Evolutionary conservation across 495 filamentous ascomycete species (phyloP), one percentile per base, ranked within the genome.

Genomic region (Neurospora sublineolata): DNA sequence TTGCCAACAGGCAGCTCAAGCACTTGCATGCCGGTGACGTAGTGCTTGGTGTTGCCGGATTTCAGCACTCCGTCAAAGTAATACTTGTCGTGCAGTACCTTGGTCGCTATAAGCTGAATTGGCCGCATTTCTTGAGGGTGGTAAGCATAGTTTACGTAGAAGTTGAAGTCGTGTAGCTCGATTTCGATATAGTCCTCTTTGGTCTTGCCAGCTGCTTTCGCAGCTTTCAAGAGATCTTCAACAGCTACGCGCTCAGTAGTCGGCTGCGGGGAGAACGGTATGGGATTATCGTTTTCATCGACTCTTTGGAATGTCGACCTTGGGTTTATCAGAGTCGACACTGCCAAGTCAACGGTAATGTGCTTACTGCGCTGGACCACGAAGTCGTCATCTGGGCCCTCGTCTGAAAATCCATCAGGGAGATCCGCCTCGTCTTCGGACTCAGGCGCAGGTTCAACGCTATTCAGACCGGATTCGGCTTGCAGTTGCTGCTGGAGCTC

Each of bases 51-150:
- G 14, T 80, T 72, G 1, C 86, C 88, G 37, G 79, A 60, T 12
- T 77, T 82, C 12, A 93, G 79, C 3, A 88, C 75, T 0, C 91
- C 91, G 75, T 92, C 87, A 68, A 92, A 87, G 69, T 81, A 85
- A 37, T 84, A 82, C 0, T 39, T 70, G 69, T 80, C 76, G 11
- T 80, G 69, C 14, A 74, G 75, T 0, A n/a, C 33, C 37, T 80
- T 83, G 10, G 80, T 79, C 1, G 77, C 74, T 18, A 89, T 75
- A 36, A 85, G 78, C n/a, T 89, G 84, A 1, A 90, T 76, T 0
- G 86, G 79, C 9, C 83, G 80, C 70, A 90, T 80, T 71, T 89
- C 85, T 68, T 77, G 77, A 5, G 79, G 79, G 67, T 81, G 83
- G 16, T 75, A 40, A 1, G 37, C 52, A 4, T 69, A 69, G 33